Evolutionary conservation across 352 stramenopile species (phyloP).

Genomic region (Pythium aristosporum): DNA sequence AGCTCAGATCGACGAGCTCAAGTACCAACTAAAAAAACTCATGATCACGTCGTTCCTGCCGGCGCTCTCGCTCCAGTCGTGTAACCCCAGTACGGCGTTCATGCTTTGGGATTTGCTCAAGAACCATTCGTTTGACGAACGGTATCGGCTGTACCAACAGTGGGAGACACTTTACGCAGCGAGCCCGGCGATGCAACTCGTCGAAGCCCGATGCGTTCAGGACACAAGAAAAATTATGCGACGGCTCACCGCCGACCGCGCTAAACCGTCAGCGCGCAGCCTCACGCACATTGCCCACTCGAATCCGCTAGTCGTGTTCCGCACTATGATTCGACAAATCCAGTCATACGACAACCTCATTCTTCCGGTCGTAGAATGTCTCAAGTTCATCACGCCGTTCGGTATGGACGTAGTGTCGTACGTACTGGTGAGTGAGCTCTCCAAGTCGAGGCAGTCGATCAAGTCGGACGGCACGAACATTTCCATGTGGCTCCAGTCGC

Average conservation of each 20-base stretch:
- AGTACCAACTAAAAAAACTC: conserved; percentile 46
- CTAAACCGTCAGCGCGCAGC: conserved; percentile 69
- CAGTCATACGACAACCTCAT: conserved; percentile 98
- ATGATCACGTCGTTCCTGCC: conserved; percentile 71
- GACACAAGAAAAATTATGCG: conserved; percentile 77
- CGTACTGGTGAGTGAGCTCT: conserved; percentile 90
- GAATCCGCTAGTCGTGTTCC: conserved; percentile 94
- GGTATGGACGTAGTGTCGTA: conserved; percentile 94
- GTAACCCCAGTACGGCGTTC: conserved; percentile 73
- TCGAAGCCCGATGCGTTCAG: conserved; percentile 70
- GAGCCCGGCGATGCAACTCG: conserved; percentile 58
- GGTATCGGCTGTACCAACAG: conserved; percentile 79
- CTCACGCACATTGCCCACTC: conserved; percentile 90
- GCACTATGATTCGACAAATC: conserved; percentile 94
- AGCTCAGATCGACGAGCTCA: conserved; percentile 8
- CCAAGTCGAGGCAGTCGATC: conserved; percentile 82
- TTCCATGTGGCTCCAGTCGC: conserved; percentile 91
- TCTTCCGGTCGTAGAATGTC: conserved; percentile 94
- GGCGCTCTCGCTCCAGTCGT: conserved; percentile 68
- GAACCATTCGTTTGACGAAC: conserved; percentile 67
- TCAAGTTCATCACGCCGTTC: conserved; percentile 93
- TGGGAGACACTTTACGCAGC: conserved; percentile 69
- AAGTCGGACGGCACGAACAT: conserved; percentile 90
- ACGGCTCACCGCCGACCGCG: conserved; percentile 75
- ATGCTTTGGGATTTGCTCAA: conserved; percentile 86